Evolutionary conservation across 257 asterid genomes (phyloP).

Genomic region (Jacaranda copaia): DNA sequence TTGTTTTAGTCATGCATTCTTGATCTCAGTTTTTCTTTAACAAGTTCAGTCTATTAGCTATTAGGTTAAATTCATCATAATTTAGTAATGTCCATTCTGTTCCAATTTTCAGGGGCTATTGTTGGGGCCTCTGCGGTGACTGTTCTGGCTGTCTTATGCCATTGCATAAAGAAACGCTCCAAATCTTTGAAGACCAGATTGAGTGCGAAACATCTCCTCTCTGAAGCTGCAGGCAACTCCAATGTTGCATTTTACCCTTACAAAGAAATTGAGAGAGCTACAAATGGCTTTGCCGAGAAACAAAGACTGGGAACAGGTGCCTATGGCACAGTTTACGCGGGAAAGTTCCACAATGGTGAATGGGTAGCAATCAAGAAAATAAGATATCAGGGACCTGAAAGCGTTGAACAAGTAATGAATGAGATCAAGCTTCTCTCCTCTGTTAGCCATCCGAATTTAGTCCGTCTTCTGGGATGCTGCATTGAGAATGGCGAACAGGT

Average conservation of each 20-base stretch:
- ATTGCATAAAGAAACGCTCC: slow-evolving; percentile 53
- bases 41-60: too few species aligned
- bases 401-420: slow-evolving; percentile 68
- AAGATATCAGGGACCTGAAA: slow-evolving; percentile 57
- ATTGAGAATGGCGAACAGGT: slow-evolving; percentile 71
- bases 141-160: slow-evolving; percentile 41
- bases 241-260: slow-evolving; percentile 58
- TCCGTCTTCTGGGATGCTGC: slow-evolving; percentile 76
- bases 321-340: slow-evolving; percentile 80
- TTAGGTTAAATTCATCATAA: neutral
- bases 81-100: neutral
- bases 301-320: slow-evolving; percentile 80
- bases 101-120: slow-evolving; percentile 47
- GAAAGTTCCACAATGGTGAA: slow-evolving; percentile 62
- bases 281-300: slow-evolving; percentile 60
- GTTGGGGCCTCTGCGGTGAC: slow-evolving; percentile 56
- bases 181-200: slow-evolving; percentile 44
- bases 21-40: slow-evolving; percentile 2
- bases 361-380: slow-evolving; percentile 72
- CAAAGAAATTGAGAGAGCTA: slow-evolving; percentile 74
- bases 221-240: slow-evolving; percentile 69
- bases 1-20: neutral
- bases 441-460: slow-evolving; percentile 75
- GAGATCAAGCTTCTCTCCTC: slow-evolving; percentile 82
- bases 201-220: slow-evolving; percentile 60